These are phyloP conservation scores for Aspergillus baeticus DNA, from an alignment of 495 filamentous ascomycete species.

Conservation along the genomic window DNA sequence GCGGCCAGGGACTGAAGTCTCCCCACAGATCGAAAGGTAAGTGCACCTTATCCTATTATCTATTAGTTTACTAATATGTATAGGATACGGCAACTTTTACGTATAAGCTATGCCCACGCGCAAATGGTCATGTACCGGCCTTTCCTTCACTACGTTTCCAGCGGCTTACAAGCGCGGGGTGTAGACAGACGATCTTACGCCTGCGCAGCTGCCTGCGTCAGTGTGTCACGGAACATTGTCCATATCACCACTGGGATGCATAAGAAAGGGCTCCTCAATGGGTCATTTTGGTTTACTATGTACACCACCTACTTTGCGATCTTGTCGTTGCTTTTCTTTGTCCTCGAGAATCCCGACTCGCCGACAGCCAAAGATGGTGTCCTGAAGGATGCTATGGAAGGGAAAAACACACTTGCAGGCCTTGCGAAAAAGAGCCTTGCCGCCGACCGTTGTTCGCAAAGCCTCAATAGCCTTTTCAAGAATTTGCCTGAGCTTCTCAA, in stretches of 20 bases:
- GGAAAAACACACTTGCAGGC: constrained; percentile 73
- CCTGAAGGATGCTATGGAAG: constrained; percentile 78
- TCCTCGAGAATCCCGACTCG: constrained; percentile 84
- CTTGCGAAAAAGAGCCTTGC: constrained; percentile 83
- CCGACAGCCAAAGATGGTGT: constrained; percentile 69
- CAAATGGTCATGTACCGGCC: constrained; percentile 95
- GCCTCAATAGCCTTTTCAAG: constrained; percentile 74
- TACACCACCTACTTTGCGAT: constrained; percentile 97
- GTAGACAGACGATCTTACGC: constrained; percentile 85
- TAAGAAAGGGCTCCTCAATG: constrained; percentile 74
- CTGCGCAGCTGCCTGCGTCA: constrained; percentile 89
- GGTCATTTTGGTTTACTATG: constrained; percentile 95
- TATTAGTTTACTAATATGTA: background rate
- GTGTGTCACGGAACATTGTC: constrained; percentile 89
- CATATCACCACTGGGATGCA: constrained; percentile 92
- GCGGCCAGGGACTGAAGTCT: constrained; percentile 71
- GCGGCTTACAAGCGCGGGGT: constrained; percentile 61
- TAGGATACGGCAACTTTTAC: constrained; percentile 81
- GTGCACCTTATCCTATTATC: constrained; percentile 16
- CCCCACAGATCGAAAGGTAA: constrained; percentile 74
- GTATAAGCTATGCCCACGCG: constrained; percentile 85
- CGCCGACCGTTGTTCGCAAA: constrained; percentile 77
- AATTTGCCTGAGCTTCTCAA: constrained; percentile 71
- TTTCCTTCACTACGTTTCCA: constrained; percentile 91
- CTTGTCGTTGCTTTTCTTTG: constrained; percentile 84